A percentile compares a stretch with the other conserved stretches of the same genome.
These are phyloP conservation scores for Eucalyptus decipiens DNA, from an alignment of 345 rosid species.

Conservation along the genomic window DNA sequence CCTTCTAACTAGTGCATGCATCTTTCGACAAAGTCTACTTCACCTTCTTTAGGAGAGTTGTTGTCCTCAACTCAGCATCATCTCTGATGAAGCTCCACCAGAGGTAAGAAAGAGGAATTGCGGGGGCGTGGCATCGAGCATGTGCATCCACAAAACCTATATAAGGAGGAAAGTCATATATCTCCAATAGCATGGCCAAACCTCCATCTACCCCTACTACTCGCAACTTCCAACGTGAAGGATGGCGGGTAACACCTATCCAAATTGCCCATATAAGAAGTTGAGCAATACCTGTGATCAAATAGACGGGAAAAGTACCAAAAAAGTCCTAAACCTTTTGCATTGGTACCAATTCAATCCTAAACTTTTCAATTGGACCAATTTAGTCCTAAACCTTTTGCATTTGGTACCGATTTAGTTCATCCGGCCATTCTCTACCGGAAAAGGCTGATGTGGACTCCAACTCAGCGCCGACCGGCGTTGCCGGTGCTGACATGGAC, in stretches of 20 bases:
- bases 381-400: too few relatives aligned
- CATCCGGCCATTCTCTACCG: too few relatives aligned
- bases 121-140: slow-evolving; percentile 52
- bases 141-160: slow-evolving; percentile 59
- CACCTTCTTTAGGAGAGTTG: slow-evolving; percentile 38
- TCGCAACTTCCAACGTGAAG: slow-evolving; percentile 74
- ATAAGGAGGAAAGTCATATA: slow-evolving; percentile 64
- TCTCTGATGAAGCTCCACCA: slow-evolving; percentile 86
- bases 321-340: too few relatives aligned
- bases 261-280: slow-evolving; percentile 70
- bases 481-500: too few relatives aligned
- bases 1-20: background rate
- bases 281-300: slow-evolving; percentile 48
- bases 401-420: too few relatives aligned
- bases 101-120: slow-evolving; percentile 55
- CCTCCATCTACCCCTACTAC: slow-evolving; percentile 27
- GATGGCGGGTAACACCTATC: slow-evolving; percentile 56
- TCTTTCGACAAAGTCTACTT: slow-evolving; percentile 5
- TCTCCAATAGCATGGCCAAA: slow-evolving; percentile 34
- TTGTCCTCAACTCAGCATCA: slow-evolving; percentile 59
- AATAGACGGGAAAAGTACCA: too few relatives aligned
- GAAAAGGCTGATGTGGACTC: too few relatives aligned
- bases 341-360: too few relatives aligned
- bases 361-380: too few relatives aligned
- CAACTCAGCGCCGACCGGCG: too few relatives aligned